These are phyloP conservation scores for Camelina neglecta DNA, from an alignment of 345 rosid species.

Conservation along the genomic window DNA sequence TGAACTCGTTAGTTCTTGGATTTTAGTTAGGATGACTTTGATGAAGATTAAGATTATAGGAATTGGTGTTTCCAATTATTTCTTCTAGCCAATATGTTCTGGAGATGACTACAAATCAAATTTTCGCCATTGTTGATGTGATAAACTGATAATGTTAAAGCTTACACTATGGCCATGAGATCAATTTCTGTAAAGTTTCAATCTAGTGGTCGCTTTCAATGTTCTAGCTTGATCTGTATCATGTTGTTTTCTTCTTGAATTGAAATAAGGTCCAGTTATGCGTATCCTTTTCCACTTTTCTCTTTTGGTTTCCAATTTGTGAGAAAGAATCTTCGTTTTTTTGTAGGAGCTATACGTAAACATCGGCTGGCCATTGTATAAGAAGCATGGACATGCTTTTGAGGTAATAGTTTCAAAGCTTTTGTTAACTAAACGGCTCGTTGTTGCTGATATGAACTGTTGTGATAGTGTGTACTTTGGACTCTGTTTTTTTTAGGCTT, in stretches of 20 bases:
- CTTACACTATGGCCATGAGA: background rate
- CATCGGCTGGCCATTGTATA: slow-evolving; percentile 90
- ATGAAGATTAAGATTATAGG: background rate
- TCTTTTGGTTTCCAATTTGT: slow-evolving; percentile 3
- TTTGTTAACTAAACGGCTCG: background rate
- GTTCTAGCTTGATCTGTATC: background rate
- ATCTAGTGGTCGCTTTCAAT: background rate
- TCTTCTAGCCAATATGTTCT: too few species aligned
- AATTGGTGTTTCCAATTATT: too few species aligned
- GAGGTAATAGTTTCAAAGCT: slow-evolving; percentile 59
- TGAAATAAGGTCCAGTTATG: background rate
- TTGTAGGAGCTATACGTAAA: slow-evolving; percentile 75
- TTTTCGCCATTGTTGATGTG: too few species aligned
- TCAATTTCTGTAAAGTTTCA: too few species aligned
- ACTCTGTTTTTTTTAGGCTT: slow-evolving; percentile 60
- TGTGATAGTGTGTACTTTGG: slow-evolving; percentile 7
- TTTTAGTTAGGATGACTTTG: background rate
- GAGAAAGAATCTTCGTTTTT: background rate
- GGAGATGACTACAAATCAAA: too few species aligned
- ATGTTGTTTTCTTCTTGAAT: background rate
- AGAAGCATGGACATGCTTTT: slow-evolving; percentile 89
- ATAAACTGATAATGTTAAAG: too few species aligned
- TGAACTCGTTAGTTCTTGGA: background rate
- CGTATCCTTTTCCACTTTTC: background rate
- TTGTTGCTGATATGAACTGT: background rate